Percentiles rank a stretch among this genome's conserved stretches.
Conservation (phyloP, 148 eudicot genomes). For the Fagopyrum homotropicum region DNA sequence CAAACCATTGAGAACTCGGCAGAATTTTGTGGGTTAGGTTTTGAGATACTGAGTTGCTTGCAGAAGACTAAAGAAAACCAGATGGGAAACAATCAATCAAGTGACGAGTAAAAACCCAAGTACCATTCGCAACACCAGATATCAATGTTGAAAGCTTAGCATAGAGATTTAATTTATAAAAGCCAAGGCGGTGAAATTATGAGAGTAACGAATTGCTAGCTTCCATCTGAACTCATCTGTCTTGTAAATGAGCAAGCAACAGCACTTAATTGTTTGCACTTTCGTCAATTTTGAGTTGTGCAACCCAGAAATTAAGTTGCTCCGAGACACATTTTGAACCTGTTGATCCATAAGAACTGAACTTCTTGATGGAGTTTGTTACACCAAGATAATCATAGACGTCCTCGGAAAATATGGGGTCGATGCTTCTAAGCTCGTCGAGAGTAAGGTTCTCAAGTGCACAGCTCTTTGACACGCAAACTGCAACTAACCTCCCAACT, state of each 20-base stretch:
- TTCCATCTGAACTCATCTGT: neutral
- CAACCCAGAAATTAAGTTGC: constrained; percentile 67
- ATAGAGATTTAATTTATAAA: neutral
- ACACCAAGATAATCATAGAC: constrained; percentile 87
- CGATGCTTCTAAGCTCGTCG: constrained; percentile 51
- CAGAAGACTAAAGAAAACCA: no score
- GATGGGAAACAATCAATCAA: no score
- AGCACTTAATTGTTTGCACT: neutral
- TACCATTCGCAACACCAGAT: neutral
- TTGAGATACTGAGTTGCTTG: neutral
- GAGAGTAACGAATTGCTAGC: neutral
- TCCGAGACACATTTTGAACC: constrained; percentile 79
- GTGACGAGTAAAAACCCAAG: no score
- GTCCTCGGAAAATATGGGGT: constrained; percentile 49
- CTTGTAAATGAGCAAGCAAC: neutral
- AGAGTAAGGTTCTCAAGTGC: constrained; percentile 70
- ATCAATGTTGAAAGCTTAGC: neutral
- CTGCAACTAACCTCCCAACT: constrained; percentile 79
- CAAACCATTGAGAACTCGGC: neutral
- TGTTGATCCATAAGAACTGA: constrained; percentile 87
- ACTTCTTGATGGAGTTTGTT: constrained; percentile 76
- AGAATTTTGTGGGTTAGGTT: neutral
- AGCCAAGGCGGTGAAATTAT: neutral
- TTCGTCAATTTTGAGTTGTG: constrained; percentile 32
- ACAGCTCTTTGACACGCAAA: constrained; percentile 65